These are phyloP conservation scores for Novakomyces olei DNA, from an alignment of 805 yeast species.

Conservation along the genomic window DNA sequence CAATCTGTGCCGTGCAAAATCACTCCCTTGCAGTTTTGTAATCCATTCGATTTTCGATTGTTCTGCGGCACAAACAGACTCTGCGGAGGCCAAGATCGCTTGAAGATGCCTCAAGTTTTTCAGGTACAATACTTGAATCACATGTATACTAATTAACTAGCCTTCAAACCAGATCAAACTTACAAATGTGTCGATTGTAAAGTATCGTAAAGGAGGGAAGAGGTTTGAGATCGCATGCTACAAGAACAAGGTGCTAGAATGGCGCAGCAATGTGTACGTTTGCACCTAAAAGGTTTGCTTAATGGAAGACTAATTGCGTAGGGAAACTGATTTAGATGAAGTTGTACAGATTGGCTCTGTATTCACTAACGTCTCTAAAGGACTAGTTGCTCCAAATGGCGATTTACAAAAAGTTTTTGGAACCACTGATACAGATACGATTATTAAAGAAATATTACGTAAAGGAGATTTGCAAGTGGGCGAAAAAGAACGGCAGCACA, in stretches of 20 bases:
- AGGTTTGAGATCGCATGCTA: slow-evolving; percentile 93
- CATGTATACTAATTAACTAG: no score
- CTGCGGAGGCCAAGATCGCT: no score
- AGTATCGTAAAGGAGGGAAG: slow-evolving; percentile 67
- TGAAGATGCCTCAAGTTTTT: no score
- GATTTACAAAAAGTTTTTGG: slow-evolving; percentile 57
- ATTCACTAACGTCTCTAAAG: slow-evolving; percentile 78
- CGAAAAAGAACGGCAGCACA: slow-evolving; percentile 73
- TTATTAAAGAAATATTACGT: slow-evolving; percentile 57
- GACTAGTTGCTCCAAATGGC: slow-evolving; percentile 74
- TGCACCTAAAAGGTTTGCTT: no score
- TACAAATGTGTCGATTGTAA: slow-evolving; percentile 83
- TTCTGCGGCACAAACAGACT: no score
- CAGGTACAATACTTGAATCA: no score
- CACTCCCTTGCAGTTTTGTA: no score
- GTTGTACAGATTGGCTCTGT: slow-evolving; percentile 93
- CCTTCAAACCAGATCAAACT: slow-evolving; percentile 74
- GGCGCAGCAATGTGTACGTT: slow-evolving; percentile 44
- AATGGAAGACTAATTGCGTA: no score
- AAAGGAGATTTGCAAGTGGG: slow-evolving; percentile 90
- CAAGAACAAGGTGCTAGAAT: slow-evolving; percentile 91
- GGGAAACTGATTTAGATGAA: slow-evolving; percentile 82
- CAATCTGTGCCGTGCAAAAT: no score
- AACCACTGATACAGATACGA: slow-evolving; percentile 48
- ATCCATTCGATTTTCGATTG: no score